Evolutionary conservation across 2,329 filamentous ascomycete genomes (phyloP).

Genomic region (Cucurbitaria berberidis): DNA sequence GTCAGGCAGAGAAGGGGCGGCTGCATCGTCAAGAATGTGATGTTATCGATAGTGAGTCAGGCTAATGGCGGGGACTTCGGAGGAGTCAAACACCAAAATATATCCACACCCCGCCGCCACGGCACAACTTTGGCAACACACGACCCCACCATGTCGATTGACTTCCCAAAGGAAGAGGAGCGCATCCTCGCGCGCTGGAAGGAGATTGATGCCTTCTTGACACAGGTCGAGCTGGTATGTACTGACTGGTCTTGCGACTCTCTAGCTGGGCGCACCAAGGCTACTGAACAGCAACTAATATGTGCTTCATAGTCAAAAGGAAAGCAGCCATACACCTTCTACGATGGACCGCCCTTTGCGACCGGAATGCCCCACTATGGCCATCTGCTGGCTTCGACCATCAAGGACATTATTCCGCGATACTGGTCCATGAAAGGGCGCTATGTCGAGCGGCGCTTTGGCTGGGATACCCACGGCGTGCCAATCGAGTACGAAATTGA

Average conservation of each 20-base stretch:
- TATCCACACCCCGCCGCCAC: slow-evolving; percentile 36
- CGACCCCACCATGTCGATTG: slow-evolving; percentile 72
- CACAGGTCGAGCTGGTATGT: slow-evolving; percentile 75
- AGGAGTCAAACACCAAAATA: slow-evolving; percentile 38
- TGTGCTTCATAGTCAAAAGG: slow-evolving; percentile 65
- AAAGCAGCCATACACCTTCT: slow-evolving; percentile 88
- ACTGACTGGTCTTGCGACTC: not conserved
- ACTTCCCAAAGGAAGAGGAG: slow-evolving; percentile 93
- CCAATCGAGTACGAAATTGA: slow-evolving; percentile 98
- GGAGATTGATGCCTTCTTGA: slow-evolving; percentile 88
- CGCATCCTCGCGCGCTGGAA: slow-evolving; percentile 83
- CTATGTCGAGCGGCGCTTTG: slow-evolving; percentile 89
- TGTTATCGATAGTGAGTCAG: slow-evolving; percentile 35
- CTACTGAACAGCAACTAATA: not conserved
- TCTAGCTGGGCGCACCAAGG: not conserved
- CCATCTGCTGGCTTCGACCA: slow-evolving; percentile 87
- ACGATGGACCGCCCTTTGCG: slow-evolving; percentile 69
- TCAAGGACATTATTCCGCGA: slow-evolving; percentile 94
- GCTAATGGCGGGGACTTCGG: slow-evolving; percentile 19
- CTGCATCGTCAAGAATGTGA: not conserved
- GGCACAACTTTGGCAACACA: slow-evolving; percentile 23
- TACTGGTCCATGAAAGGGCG: slow-evolving; percentile 98
- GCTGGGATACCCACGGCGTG: slow-evolving; percentile 94
- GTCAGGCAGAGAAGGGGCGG: not conserved
- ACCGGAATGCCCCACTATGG: slow-evolving; percentile 70